These are phyloP conservation scores for Carex sylvatica DNA, from an alignment of 202 grass and related monocot genomes.

Conservation along the genomic window DNA sequence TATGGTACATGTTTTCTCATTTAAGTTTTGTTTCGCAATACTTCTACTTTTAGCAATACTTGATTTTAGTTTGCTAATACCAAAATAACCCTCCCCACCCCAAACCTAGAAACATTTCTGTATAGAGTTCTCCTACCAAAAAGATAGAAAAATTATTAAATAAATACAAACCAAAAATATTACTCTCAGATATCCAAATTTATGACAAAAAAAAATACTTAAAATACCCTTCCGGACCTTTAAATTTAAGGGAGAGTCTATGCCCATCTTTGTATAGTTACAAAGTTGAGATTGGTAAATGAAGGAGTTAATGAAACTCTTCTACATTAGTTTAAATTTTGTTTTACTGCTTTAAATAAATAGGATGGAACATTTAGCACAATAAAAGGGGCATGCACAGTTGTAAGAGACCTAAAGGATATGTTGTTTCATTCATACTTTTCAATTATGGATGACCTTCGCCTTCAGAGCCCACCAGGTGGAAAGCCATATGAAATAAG, in stretches of 20 bases:
- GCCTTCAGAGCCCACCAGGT: conserved; percentile 49
- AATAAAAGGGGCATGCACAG: conserved; percentile 74
- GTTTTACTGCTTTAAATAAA: conserved; percentile 26
- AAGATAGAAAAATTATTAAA: neutral
- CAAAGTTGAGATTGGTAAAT: neutral
- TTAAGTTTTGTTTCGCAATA: neutral
- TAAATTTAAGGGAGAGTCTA: neutral
- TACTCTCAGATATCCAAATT: neutral
- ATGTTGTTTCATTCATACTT: conserved; percentile 88
- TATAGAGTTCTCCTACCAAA: neutral
- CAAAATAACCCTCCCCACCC: neutral
- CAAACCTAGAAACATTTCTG: neutral
- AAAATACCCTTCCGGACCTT: neutral
- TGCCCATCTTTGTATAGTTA: neutral
- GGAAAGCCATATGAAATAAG: conserved; percentile 87
- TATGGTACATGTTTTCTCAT: conserved; percentile 47
- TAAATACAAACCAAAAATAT: conserved; percentile 1
- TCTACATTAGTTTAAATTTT: neutral
- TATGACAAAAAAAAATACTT: neutral
- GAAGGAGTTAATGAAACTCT: neutral
- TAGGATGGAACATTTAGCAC: conserved; percentile 98
- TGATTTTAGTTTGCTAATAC: neutral
- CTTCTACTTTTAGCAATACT: conserved; percentile 19
- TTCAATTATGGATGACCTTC: conserved; percentile 85
- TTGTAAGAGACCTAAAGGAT: conserved; percentile 91